Conservation (phyloP, 2,329 filamentous ascomycete species). For the Apiospora sp. region DNA sequence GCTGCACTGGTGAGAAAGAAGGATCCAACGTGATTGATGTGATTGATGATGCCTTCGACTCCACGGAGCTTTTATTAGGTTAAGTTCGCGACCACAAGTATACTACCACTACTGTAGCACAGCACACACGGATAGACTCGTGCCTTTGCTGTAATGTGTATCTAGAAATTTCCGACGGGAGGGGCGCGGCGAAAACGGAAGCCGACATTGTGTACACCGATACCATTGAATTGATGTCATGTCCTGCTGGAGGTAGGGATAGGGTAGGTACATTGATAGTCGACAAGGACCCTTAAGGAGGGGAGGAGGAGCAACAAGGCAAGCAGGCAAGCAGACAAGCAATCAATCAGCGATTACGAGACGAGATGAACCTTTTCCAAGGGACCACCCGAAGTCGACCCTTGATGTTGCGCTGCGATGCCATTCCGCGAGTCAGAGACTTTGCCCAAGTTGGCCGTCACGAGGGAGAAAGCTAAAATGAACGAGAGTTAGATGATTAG, state of each 20-base stretch:
- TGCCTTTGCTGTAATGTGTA: background rate
- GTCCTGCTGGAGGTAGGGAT: background rate
- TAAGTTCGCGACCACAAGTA: background rate
- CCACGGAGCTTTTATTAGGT: conserved; percentile 6
- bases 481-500: conserved; percentile 5
- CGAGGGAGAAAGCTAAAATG: conserved; percentile 5
- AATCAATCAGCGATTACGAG: background rate
- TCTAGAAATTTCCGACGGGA: conserved; percentile 16
- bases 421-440: background rate
- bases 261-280: background rate
- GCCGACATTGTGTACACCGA: background rate
- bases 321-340: background rate
- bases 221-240: background rate
- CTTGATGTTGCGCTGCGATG: conserved; percentile 9
- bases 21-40: background rate
- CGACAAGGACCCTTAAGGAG: background rate
- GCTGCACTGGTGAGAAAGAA: background rate
- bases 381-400: conserved; percentile 1
- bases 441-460: background rate
- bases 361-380: background rate
- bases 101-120: background rate
- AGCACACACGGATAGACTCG: too few species aligned
- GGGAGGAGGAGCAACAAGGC: too few species aligned
- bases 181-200: background rate
- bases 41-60: background rate